These are phyloP conservation scores for Solanum dulcamara DNA, from an alignment of 257 asterid species.

Conservation along the genomic window DNA sequence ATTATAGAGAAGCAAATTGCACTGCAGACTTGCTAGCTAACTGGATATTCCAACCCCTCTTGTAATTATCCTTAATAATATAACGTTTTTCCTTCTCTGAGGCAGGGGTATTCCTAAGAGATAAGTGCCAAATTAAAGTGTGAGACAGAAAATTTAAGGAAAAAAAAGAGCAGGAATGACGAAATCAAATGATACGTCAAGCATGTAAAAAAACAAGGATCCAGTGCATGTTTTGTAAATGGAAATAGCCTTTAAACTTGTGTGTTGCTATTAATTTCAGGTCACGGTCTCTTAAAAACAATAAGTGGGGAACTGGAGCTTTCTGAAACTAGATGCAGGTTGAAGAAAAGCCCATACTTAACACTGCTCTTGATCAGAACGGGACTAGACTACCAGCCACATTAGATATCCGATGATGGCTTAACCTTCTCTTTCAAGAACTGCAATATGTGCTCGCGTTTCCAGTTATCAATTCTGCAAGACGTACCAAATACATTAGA, in stretches of 20 bases:
- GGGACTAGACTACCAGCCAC: neutral
- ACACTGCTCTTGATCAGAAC: neutral
- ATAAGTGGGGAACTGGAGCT: neutral
- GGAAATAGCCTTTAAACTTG: neutral
- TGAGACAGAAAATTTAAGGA: neutral
- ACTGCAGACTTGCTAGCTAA: neutral
- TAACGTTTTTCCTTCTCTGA: neutral
- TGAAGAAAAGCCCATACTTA: neutral
- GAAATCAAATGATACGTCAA: neutral
- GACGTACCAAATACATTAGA: neutral
- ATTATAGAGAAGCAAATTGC: neutral
- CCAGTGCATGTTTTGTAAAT: neutral
- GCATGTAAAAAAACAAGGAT: neutral
- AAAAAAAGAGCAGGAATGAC: neutral
- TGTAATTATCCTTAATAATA: neutral
- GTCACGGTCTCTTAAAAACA: neutral
- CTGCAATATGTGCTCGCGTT: slow-evolving; percentile 82
- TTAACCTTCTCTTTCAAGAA: slow-evolving; percentile 76
- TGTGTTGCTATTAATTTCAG: neutral
- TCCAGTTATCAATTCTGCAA: slow-evolving; percentile 89
- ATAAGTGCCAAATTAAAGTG: neutral
- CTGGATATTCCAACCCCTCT: neutral
- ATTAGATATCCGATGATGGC: slow-evolving; percentile 38
- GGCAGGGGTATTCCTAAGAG: neutral
- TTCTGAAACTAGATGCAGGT: neutral